Percentiles rank a stretch among this genome's conserved stretches.
These are phyloP conservation scores for Thraustochytrium sp. DNA, from an alignment of 352 stramenopile genomes.

Conservation along the genomic window DNA sequence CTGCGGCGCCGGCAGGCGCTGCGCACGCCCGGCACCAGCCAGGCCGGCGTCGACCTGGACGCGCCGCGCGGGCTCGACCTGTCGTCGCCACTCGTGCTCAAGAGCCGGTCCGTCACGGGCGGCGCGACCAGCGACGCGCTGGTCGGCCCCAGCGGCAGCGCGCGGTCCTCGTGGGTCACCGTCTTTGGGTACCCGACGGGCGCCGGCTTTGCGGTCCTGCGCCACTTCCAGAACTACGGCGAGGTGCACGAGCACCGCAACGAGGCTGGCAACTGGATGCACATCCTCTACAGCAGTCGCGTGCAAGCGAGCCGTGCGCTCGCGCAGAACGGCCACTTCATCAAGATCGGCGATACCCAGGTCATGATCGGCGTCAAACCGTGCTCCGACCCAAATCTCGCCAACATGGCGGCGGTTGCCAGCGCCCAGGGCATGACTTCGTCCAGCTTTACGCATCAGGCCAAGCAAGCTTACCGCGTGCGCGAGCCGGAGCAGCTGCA, in stretches of 20 bases:
- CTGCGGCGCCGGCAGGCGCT: neutral
- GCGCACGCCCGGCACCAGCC: neutral
- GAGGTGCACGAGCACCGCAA: constrained; percentile 38
- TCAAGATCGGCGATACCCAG: neutral
- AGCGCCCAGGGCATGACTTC: neutral
- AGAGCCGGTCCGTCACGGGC: neutral
- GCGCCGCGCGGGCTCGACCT: constrained; percentile 5
- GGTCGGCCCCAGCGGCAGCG: neutral
- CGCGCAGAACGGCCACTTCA: constrained; percentile 20
- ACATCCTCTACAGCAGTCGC: constrained; percentile 32
- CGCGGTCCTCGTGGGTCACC: constrained; percentile 13
- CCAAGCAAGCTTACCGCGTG: neutral
- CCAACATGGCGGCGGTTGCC: neutral
- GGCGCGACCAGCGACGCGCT: too few relatives aligned
- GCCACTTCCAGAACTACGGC: constrained; percentile 31
- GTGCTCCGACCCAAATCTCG: constrained; percentile 7
- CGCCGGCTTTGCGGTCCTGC: neutral
- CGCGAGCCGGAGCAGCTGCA: neutral
- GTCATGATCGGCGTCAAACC: constrained; percentile 42
- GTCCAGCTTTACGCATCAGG: neutral
- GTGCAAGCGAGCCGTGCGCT: constrained; percentile 8
- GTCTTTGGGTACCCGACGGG: constrained; percentile 31
- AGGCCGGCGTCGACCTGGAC: constrained; percentile 1
- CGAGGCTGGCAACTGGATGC: constrained; percentile 37
- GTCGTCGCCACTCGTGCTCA: neutral